These are phyloP conservation scores for Paratinospora sagittata DNA, from an alignment of 164 flowering plant species.

Conservation along the genomic window DNA sequence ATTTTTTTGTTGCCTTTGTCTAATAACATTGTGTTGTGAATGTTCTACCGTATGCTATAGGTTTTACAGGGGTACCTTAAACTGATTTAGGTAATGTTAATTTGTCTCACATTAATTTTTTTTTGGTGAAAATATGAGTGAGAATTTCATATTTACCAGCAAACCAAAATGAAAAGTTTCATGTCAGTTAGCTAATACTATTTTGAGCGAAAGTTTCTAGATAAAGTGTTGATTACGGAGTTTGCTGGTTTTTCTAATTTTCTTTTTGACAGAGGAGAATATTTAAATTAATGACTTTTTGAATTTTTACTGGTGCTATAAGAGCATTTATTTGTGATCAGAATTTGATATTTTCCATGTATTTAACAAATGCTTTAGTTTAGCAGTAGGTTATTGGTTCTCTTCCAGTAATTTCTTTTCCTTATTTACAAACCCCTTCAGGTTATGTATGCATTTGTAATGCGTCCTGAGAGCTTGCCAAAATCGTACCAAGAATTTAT, in stretches of 20 bases:
- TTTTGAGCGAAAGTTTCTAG: not conserved
- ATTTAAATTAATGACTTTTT: not conserved
- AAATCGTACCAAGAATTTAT: constrained; percentile 90
- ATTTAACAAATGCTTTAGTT: not conserved
- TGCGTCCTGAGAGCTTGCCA: constrained; percentile 99
- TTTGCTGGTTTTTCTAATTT: not conserved
- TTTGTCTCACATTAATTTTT: not conserved
- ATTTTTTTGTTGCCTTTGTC: not conserved
- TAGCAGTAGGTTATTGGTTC: too few species aligned
- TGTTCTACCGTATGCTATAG: not conserved
- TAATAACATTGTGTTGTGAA: not conserved
- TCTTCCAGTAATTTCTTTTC: not conserved
- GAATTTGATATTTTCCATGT: not conserved
- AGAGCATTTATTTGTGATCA: not conserved
- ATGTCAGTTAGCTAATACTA: not conserved
- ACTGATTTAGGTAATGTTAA: not conserved
- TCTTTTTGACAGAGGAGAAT: not conserved
- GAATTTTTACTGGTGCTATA: not conserved
- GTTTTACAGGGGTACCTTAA: not conserved
- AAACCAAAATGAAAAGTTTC: not conserved
- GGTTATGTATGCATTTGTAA: constrained; percentile 96
- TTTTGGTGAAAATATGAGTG: not conserved
- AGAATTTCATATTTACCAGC: not conserved
- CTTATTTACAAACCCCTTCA: constrained; percentile 22
- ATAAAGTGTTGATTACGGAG: not conserved